phyloP scores from a whole-genome alignment of 768 basidiomycete genomes.

The Lentinula raphanica region DNA sequence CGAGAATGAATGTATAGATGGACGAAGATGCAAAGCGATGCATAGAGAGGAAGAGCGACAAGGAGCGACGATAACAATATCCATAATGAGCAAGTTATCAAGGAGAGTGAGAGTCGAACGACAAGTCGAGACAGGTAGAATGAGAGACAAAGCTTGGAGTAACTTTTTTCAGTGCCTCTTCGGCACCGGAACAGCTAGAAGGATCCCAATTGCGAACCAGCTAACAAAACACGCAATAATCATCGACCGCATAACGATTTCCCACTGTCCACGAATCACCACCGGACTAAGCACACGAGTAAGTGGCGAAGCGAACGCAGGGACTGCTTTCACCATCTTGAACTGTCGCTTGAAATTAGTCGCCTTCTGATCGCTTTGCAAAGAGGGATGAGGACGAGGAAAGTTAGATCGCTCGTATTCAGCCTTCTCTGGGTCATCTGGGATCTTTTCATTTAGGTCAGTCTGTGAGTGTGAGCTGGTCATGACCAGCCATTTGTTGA shows the following conservation, averaged over 20 bases:
- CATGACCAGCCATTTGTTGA: conserved; percentile 30
- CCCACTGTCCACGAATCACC: conserved; percentile 79
- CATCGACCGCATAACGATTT: conserved; percentile 65
- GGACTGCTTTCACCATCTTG: conserved; percentile 48
- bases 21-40: not conserved
- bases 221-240: conserved; percentile 40
- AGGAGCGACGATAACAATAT: not conserved
- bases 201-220: conserved; percentile 33
- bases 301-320: conserved; percentile 66
- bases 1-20: not conserved
- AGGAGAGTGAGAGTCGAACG: not conserved
- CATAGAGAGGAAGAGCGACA: not conserved
- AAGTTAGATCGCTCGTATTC: conserved; percentile 6
- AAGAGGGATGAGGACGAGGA: conserved; percentile 1
- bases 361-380: not conserved
- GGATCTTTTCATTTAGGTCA: not conserved
- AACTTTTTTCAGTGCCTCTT: conserved; percentile 5
- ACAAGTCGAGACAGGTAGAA: too few relatives aligned
- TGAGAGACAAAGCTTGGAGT: not conserved
- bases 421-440: not conserved
- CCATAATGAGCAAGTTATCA: not conserved
- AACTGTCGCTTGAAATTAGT: conserved; percentile 27
- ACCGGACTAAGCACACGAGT: conserved; percentile 66
- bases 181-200: conserved; percentile 37
- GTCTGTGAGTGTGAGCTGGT: conserved; percentile 1